These are phyloP conservation scores for Fusarium redolens DNA, from an alignment of 2,329 filamentous ascomycete genomes.

Conservation along the genomic window DNA sequence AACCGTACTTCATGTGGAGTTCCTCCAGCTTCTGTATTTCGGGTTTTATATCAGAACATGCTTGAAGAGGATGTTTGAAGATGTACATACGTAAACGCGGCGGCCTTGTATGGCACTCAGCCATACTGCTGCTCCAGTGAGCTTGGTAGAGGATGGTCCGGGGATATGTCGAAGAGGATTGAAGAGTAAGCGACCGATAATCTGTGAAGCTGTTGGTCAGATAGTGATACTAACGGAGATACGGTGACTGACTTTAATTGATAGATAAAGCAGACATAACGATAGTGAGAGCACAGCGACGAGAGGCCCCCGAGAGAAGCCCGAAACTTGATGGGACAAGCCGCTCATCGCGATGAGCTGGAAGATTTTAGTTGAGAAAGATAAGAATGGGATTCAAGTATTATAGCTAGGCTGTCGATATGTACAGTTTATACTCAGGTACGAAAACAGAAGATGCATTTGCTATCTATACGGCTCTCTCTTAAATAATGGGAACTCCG, in stretches of 20 bases:
- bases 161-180: neutral
- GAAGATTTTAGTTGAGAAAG: neutral
- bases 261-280: neutral
- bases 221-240: rapidly evolving
- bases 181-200: neutral
- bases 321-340: neutral
- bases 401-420: neutral
- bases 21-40: neutral
- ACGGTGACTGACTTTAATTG: neutral
- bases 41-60: rapidly evolving
- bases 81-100: neutral
- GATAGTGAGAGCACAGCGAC: neutral
- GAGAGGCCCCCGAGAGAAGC: neutral
- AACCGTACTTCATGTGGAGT: neutral
- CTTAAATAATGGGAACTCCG: neutral
- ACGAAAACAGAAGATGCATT: too few species aligned
- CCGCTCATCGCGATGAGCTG: neutral
- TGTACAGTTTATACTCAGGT: too few species aligned
- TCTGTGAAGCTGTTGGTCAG: rapidly evolving
- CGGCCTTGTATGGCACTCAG: neutral
- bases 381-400: too few species aligned
- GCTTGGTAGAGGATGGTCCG: neutral
- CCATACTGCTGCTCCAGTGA: neutral
- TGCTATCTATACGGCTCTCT: too few species aligned
- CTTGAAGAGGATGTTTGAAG: rapidly evolving